Conservation (phyloP, 2,329 filamentous ascomycete genomes). For the Dactylellina haptotyla region DNA sequence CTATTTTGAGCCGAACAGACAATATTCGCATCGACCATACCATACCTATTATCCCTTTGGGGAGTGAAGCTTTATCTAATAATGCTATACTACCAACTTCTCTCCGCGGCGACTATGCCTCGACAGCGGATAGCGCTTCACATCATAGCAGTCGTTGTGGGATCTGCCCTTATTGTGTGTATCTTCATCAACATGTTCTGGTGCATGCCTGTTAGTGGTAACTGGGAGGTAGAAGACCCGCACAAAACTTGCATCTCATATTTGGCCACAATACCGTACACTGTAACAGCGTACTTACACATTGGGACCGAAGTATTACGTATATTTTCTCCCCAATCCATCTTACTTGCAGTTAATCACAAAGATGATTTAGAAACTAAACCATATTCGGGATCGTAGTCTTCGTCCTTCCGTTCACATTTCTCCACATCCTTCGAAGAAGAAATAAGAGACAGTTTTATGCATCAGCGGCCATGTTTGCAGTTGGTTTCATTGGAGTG, state of each 20-base stretch:
- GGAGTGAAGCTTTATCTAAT: conserved; percentile 34
- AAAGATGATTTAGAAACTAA: neutral
- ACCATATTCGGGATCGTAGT: conserved; percentile 10
- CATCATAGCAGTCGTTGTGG: conserved; percentile 20
- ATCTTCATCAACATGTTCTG: conserved; percentile 33
- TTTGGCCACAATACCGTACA: conserved; percentile 5
- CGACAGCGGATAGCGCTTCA: conserved; percentile 29
- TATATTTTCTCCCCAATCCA: neutral
- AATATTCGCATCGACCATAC: conserved; percentile 9
- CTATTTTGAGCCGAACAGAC: too few relatives aligned
- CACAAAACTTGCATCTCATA: conserved; percentile 14
- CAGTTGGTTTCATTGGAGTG: conserved; percentile 31
- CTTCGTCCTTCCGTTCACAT: conserved; percentile 23
- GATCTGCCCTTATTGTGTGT: neutral
- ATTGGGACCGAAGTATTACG: conserved; percentile 23
- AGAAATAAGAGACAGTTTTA: conserved; percentile 36
- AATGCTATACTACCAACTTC: conserved; percentile 24
- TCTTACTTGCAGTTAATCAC: neutral
- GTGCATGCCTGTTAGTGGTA: conserved; percentile 26
- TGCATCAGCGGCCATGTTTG: conserved; percentile 16
- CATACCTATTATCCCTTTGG: conserved; percentile 25
- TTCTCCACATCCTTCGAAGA: conserved; percentile 22
- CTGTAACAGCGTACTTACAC: conserved; percentile 6
- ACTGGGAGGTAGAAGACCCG: conserved; percentile 32
- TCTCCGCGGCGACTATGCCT: conserved; percentile 32